Percentiles rank a stretch among this genome's conserved stretches.
These are phyloP conservation scores for Xylariaceae sp. DNA, from an alignment of 2,329 filamentous ascomycete genomes.

Conservation along the genomic window DNA sequence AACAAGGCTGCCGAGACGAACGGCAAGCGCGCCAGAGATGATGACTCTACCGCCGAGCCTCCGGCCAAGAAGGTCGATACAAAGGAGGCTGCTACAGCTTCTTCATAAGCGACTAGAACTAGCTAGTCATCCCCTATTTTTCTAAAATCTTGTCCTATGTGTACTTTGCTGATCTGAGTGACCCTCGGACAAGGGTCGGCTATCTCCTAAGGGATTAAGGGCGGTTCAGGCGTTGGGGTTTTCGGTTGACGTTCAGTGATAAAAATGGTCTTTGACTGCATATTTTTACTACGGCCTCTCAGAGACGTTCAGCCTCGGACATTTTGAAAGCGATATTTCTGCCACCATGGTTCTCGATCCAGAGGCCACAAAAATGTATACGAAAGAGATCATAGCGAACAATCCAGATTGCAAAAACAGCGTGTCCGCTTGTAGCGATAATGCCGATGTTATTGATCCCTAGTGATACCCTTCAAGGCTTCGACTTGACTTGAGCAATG, in stretches of 20 bases:
- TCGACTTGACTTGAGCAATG: too few relatives aligned
- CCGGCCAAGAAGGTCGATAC: constrained; percentile 59
- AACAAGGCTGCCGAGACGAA: constrained; percentile 31
- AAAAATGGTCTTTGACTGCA: not conserved
- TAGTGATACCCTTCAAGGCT: too few relatives aligned
- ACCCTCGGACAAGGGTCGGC: not conserved
- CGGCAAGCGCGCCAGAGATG: constrained; percentile 53
- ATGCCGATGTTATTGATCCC: too few relatives aligned
- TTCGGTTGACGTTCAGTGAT: constrained; percentile 1
- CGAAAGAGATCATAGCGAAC: too few relatives aligned
- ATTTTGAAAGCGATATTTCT: too few relatives aligned
- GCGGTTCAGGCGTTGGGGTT: constrained; percentile 13
- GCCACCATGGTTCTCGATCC: too few relatives aligned
- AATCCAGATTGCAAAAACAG: too few relatives aligned
- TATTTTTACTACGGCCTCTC: not conserved
- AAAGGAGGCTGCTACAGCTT: constrained; percentile 37
- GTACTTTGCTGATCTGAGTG: constrained; percentile 6
- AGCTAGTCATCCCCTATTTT: not conserved
- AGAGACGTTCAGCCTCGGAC: not conserved
- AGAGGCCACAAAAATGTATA: too few relatives aligned
- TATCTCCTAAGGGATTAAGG: not conserved
- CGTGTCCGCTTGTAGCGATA: too few relatives aligned
- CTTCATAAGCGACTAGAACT: constrained; percentile 14
- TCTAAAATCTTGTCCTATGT: constrained; percentile 2
- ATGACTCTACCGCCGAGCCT: constrained; percentile 43